Conservation (phyloP, 2,329 filamentous ascomycete species). For the Teratosphaeriaceae sp. region DNA sequence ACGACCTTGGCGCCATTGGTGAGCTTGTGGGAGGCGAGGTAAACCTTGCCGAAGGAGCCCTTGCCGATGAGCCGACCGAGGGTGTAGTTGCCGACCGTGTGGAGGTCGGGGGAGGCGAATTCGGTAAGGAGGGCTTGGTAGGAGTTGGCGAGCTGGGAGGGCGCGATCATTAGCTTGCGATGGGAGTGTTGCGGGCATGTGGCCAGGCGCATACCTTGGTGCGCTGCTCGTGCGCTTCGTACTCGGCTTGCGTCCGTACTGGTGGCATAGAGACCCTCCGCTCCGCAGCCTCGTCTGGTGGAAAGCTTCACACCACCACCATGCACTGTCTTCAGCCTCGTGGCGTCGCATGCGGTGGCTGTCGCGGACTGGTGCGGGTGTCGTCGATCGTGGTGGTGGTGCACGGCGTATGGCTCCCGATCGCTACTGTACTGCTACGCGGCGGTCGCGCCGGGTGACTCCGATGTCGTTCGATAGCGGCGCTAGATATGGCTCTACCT, state of each 20-base stretch:
- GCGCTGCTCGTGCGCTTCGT: slow-evolving; percentile 29
- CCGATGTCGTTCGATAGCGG: no score
- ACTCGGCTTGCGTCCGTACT: slow-evolving; percentile 28
- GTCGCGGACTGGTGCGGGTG: no score
- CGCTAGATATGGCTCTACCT: no score
- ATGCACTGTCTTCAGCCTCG: no score
- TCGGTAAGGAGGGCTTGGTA: slow-evolving; percentile 97
- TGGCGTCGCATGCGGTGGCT: no score
- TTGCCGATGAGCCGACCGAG: slow-evolving; percentile 91
- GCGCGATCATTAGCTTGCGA: no score
- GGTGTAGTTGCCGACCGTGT: slow-evolving; percentile 89
- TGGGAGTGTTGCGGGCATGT: neutral
- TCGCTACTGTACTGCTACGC: no score
- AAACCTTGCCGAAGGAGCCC: slow-evolving; percentile 97
- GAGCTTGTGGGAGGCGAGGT: slow-evolving; percentile 91
- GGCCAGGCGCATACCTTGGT: slow-evolving; percentile 24
- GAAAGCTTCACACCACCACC: no score
- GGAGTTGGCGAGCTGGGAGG: slow-evolving; percentile 93
- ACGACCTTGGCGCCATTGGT: slow-evolving; percentile 99
- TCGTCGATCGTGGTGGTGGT: no score
- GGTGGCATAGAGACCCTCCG: slow-evolving; percentile 27
- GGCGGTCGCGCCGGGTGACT: no score
- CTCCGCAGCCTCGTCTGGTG: no score
- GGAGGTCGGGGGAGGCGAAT: slow-evolving; percentile 86
- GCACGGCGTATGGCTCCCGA: no score